Percentiles rank a stretch among this genome's conserved stretches.
These are phyloP conservation scores for Rhododendron ovatum DNA, from an alignment of 148 eudicot species.

Conservation along the genomic window DNA sequence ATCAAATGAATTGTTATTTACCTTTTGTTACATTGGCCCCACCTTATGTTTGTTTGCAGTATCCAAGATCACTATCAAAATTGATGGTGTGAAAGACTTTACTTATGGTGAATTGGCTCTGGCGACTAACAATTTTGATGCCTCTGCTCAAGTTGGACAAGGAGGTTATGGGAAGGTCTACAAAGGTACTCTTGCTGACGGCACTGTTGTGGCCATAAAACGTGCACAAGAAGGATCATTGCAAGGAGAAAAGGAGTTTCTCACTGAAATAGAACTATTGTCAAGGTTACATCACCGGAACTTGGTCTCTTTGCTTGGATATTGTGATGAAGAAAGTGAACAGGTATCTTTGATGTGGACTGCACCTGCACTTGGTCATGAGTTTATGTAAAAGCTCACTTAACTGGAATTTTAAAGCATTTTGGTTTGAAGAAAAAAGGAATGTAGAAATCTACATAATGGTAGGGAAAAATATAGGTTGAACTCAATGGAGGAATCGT, in stretches of 20 bases:
- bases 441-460: neutral
- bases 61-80: constrained; percentile 51
- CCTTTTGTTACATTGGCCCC: neutral
- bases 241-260: constrained; percentile 82
- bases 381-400: neutral
- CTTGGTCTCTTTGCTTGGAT: constrained; percentile 76
- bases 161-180: constrained; percentile 96
- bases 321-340: constrained; percentile 70
- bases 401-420: neutral
- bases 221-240: constrained; percentile 88
- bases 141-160: constrained; percentile 64
- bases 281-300: constrained; percentile 89
- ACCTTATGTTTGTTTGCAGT: constrained; percentile 35
- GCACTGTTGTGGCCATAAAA: constrained; percentile 68
- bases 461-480: neutral
- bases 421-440: neutral
- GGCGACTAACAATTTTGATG: constrained; percentile 56
- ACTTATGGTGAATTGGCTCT: constrained; percentile 57
- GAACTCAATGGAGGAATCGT: neutral
- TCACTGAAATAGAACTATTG: constrained; percentile 76
- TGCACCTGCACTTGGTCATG: neutral
- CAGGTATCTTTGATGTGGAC: constrained; percentile 41
- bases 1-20: neutral
- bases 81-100: constrained; percentile 79
- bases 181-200: constrained; percentile 57